Conservation (phyloP, 2,329 filamentous ascomycete species). For the Dissoconium aciculare region DNA sequence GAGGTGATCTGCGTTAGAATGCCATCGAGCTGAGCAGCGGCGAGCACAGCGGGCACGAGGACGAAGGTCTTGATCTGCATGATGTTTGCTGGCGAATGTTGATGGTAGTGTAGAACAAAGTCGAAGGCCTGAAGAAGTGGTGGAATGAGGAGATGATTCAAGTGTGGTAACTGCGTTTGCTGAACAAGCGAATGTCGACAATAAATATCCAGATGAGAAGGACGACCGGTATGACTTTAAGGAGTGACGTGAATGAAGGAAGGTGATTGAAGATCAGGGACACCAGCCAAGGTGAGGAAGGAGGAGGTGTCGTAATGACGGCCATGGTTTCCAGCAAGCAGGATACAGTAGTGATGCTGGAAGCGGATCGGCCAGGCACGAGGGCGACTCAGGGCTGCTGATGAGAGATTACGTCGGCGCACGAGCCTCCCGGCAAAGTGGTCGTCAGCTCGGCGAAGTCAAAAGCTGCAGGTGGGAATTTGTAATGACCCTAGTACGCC, state of each 20-base stretch:
- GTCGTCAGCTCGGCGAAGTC: too few species aligned
- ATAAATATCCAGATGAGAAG: constrained; percentile 13
- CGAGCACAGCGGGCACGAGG: constrained; percentile 11
- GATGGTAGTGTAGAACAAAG: not conserved
- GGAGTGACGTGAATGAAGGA: not conserved
- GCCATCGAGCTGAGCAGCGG: constrained; percentile 10
- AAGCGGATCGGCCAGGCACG: too few species aligned
- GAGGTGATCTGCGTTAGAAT: constrained; percentile 8
- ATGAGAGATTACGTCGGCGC: too few species aligned
- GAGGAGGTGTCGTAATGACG: too few species aligned
- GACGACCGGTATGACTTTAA: constrained; percentile 8
- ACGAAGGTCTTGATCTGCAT: constrained; percentile 15
- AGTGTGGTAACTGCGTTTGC: constrained; percentile 3
- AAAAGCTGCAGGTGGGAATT: too few species aligned
- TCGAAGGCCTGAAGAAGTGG: constrained; percentile 1
- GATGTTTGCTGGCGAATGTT: constrained; percentile 1
- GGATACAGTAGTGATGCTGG: too few species aligned
- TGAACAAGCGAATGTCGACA: constrained; percentile 5
- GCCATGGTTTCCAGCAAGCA: too few species aligned
- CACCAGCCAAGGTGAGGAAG: not conserved
- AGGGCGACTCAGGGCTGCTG: too few species aligned
- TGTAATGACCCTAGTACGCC: too few species aligned
- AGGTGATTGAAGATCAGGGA: not conserved
- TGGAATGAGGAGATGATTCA: constrained; percentile 1
- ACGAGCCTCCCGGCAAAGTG: too few species aligned